Base-by-base conservation (phyloP, 805 yeast genomes). In the Isabelozyma gotoi region DNA sequence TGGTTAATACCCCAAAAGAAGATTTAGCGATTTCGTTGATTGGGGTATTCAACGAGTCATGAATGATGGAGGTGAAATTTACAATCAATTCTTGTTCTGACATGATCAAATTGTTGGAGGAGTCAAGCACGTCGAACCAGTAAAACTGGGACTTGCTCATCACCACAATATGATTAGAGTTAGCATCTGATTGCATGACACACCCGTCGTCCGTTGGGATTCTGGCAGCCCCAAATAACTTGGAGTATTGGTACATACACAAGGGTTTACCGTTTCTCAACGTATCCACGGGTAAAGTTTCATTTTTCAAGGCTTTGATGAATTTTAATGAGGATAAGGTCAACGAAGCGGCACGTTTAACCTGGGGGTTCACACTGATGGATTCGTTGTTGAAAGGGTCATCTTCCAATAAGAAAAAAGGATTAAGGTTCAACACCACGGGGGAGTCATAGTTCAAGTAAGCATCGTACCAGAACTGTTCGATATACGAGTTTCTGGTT, bases 391-490 rank as follows among this genome's bases (percentile, higher is more conserved):
- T 79, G 55, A 94, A 88, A 1, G 96, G 96, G 56, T 90, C 97
- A 58, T 90, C 97, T 61, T 90, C 96, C 47, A 90, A 75, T 53
- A 89, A 78, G 62, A 90, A 89, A 59, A 88, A 90, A 0, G 97
- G 97, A 57, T 90, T 90, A 53, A 90, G 77, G 63, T 90, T 90
- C 48, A 90, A 74, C n/a, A 90, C 97, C 33, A 90, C 96, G 0
- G 94, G 90, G 8, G 88, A 83, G 62, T 90, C 97, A 62, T 86
- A 88, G 62, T 84, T 84, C 51, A 90, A 73, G 62, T 90, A 90
- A 1, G 96, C 81, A 60, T 90, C 97, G 63, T 80, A 90, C 97
- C 97, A 90, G 62, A 90, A 90, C 63, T 90, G 96, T 65, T 90
- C 97, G 49, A 90, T 90, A 62, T 86, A 90, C 2, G 95, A 84